phyloP scores from a whole-genome alignment of 1,284 basidiomycete genomes.

The Malassezia yamatoensis region DNA sequence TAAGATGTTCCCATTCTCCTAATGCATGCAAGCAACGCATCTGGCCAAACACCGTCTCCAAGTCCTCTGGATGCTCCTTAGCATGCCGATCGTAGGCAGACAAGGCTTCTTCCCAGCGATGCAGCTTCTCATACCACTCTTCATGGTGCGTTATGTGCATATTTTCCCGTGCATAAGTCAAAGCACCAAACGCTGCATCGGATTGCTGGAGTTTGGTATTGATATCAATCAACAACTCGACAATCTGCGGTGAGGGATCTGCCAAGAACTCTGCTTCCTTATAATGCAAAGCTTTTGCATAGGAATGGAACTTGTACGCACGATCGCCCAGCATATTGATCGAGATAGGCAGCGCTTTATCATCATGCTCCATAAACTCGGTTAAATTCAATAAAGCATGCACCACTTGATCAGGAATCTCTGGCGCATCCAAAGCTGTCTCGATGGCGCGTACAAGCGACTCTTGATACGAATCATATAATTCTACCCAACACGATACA shows the following conservation, averaged over 20 bases:
- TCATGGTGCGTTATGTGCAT: constrained; percentile 75
- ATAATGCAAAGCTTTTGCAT: constrained; percentile 96
- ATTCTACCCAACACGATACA: constrained; percentile 90
- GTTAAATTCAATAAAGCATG: constrained; percentile 89
- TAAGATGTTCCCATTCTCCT: constrained; percentile 92
- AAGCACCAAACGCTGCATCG: constrained; percentile 44
- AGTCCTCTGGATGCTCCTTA: constrained; percentile 52
- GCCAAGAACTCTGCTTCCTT: constrained; percentile 96
- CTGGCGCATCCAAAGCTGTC: constrained; percentile 67
- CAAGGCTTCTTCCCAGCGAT: constrained; percentile 90
- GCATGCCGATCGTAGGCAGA: constrained; percentile 73
- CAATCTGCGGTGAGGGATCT: constrained; percentile 67
- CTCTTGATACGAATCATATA: constrained; percentile 61
- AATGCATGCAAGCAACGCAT: constrained; percentile 95
- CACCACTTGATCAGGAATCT: constrained; percentile 80
- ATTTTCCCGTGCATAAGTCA: constrained; percentile 43
- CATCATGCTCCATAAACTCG: constrained; percentile 99
- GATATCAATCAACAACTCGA: constrained; percentile 90
- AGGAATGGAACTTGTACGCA: constrained; percentile 80
- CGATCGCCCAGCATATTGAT: constrained; percentile 86
- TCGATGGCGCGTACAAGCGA: constrained; percentile 77
- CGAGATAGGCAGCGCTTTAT: constrained; percentile 88
- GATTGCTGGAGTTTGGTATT: constrained; percentile 88
- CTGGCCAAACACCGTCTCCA: constrained; percentile 66
- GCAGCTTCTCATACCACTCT: constrained; percentile 95